A percentile compares a stretch with the other conserved stretches of the same genome.
phyloP scores from a whole-genome alignment of 306 rosid genomes.

The Inga oerstediana region DNA sequence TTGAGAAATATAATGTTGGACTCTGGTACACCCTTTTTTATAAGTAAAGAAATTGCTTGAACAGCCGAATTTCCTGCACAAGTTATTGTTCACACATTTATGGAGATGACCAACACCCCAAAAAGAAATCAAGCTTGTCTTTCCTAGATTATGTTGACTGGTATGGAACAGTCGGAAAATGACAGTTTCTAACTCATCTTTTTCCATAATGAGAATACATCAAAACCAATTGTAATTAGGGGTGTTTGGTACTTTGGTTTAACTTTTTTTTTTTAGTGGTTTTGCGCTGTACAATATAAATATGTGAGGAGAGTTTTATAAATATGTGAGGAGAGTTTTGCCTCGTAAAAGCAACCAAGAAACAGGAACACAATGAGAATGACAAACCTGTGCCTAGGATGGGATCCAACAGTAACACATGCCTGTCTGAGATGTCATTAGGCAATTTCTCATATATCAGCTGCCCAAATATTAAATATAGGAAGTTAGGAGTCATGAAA shows the following conservation, averaged over 20 bases:
- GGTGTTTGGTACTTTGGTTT: too few species aligned
- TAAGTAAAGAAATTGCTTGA: constrained; percentile 81
- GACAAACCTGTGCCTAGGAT: constrained; percentile 95
- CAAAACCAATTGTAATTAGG: neutral
- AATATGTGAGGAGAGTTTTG: too few species aligned
- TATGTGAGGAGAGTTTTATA: too few species aligned
- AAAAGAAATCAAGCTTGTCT: neutral
- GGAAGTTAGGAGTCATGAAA: constrained; percentile 23
- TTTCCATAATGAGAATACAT: neutral
- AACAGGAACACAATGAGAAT: constrained; percentile 9
- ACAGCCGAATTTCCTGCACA: constrained; percentile 90
- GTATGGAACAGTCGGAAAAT: neutral
- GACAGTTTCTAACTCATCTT: neutral
- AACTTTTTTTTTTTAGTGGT: too few species aligned
- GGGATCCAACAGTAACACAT: constrained; percentile 94
- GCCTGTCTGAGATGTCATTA: constrained; percentile 92
- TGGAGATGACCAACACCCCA: neutral
- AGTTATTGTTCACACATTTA: constrained; percentile 7
- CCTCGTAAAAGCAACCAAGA: neutral
- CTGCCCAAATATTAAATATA: constrained; percentile 54
- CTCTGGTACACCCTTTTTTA: constrained; percentile 94
- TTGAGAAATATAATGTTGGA: constrained; percentile 94
- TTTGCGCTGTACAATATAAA: too few species aligned
- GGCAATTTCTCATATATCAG: constrained; percentile 93
- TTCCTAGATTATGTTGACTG: neutral